phyloP scores from a whole-genome alignment of 2,329 filamentous ascomycete species.

The Fusarium ambrosium region DNA sequence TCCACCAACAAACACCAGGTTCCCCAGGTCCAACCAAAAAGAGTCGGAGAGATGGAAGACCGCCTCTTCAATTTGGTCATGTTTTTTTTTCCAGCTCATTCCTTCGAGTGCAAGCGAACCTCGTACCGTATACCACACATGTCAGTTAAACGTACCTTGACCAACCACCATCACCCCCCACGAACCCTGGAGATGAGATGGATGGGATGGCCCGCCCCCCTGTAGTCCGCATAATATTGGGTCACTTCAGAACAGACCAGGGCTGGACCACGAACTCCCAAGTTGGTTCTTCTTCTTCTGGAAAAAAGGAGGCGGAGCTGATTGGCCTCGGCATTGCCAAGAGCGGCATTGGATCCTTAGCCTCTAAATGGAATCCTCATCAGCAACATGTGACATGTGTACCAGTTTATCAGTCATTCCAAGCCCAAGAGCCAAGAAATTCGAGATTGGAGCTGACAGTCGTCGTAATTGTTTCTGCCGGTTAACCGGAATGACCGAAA shows the following conservation, averaged over 20 bases:
- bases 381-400: neutral
- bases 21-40: neutral
- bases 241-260: neutral
- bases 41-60: neutral
- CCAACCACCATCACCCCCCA: neutral
- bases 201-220: neutral
- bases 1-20: neutral
- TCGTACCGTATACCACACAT: neutral
- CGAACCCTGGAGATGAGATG: neutral
- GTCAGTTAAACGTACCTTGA: neutral
- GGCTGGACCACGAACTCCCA: neutral
- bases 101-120: neutral
- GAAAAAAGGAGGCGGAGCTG: neutral
- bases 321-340: neutral
- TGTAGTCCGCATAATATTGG: neutral
- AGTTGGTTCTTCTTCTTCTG: neutral
- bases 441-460: neutral
- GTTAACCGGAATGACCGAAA: constrained; percentile 1
- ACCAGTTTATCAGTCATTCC: neutral
- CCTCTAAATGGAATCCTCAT: neutral
- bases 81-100: neutral
- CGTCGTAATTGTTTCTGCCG: neutral
- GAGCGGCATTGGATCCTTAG: neutral
- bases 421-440: neutral
- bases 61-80: neutral